Evolutionary conservation across 805 yeast species (phyloP), one percentile per base, ranked within the genome.

Genomic region (Lachancea mirantina): DNA sequence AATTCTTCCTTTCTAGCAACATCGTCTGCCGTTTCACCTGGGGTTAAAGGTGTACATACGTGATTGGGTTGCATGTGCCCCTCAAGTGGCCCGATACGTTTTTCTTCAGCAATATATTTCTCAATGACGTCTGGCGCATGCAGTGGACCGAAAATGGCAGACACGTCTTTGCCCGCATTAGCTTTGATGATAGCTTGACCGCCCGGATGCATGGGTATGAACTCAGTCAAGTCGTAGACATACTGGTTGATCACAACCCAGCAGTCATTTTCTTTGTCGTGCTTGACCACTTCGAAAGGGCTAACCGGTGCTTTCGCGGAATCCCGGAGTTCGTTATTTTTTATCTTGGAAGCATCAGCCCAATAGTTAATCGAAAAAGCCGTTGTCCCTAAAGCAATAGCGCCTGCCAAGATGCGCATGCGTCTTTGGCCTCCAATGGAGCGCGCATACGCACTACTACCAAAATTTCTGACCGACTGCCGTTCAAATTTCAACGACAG

Each of bases 121-220:
- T 73, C 76, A 34, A 89, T 66, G 5, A 84, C 81, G 47, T 87
- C 95, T n/a, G 79, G 73, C 0, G 97, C 92, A 57, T 89, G 98
- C 39, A 89, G 69, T 13, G 95, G 95, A 38, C 80, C 84, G 52
- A 85, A 89, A 7, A 84, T 75, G 46, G 79, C 77, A 6, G 92
- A 79, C 8, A 89, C 94, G 47, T 82, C 85, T 38, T 71, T 75
- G 9, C 92, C 92, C 13, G 92, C 96, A 47, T 84, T 84, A 40
- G 79, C 79, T 39, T 76, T 57, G 26, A 89, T 70, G 35, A 89
- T 84, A 50, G 79, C 76, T 33, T 74, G 70, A 4, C 83, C 83
- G 43, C 82, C 82, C 3, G 97, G 97, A 57, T 89, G 97, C 29
- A 71, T 75, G 11, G 73, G 68, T 34, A 81, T 65, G 58, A 88